A percentile compares a stretch with the other conserved stretches of the same genome.
Conservation (phyloP, 2,329 filamentous ascomycete genomes). For the Fusarium nygamai region DNA sequence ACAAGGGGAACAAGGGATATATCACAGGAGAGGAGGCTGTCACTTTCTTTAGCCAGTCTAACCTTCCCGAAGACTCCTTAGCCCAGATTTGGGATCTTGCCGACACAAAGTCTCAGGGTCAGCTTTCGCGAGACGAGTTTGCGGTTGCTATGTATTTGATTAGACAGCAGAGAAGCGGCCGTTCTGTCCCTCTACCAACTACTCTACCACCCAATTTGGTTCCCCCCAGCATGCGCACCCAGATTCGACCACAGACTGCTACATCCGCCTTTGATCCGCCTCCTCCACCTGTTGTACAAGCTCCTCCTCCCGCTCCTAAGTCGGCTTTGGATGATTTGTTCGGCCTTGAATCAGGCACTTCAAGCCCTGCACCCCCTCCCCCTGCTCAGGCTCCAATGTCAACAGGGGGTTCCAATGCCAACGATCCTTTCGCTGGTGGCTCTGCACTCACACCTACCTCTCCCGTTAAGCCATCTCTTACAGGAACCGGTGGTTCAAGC, state of each 20-base stretch:
- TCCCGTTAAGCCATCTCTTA: constrained; percentile 59
- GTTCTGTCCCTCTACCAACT: constrained; percentile 71
- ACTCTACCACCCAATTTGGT: constrained; percentile 83
- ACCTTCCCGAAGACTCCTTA: constrained; percentile 85
- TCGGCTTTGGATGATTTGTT: constrained; percentile 95
- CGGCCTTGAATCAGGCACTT: constrained; percentile 77
- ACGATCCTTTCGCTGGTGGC: constrained; percentile 70
- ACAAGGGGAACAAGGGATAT: constrained; percentile 81
- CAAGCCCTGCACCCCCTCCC: constrained; percentile 60
- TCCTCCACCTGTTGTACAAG: constrained; percentile 49
- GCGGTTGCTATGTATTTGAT: constrained; percentile 98
- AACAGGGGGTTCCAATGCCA: constrained; percentile 76
- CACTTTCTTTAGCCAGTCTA: constrained; percentile 91
- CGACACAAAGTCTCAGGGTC: constrained; percentile 90
- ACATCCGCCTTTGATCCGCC: constrained; percentile 64
- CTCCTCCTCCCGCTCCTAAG: constrained; percentile 64
- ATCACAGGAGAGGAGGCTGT: constrained; percentile 97
- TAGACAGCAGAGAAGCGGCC: constrained; percentile 82
- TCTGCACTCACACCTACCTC: constrained; percentile 62
- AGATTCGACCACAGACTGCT: constrained; percentile 61
- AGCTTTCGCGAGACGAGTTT: constrained; percentile 88
- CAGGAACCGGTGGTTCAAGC: constrained; percentile 54
- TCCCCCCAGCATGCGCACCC: constrained; percentile 83
- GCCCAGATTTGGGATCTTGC: constrained; percentile 98
- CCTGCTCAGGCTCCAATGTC: constrained; percentile 71